Evolutionary conservation across 2,329 filamentous ascomycete genomes (phyloP), one percentile per base, ranked within the genome.

Genomic region (Paramyrothecium roridum): DNA sequence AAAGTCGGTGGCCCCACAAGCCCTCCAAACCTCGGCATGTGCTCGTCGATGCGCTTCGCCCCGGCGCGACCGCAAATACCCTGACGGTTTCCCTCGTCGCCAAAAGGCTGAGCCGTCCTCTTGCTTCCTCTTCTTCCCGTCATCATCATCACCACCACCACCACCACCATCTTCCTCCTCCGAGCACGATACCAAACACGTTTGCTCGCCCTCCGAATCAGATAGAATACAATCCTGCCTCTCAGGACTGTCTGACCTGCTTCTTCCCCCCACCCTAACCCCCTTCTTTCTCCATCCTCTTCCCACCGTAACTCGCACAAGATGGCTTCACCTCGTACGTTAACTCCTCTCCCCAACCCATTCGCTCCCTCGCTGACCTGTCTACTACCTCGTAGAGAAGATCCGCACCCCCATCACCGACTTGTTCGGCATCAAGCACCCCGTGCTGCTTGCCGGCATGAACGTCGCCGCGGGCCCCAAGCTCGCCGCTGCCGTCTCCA

Each of bases 351-450:
- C 40, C 30, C 23, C 43, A 53, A 49, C 56, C 40, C 48, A 48
- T 52, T 26, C 49, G 50, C 23, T 48, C 46, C 17, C 22, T 48
- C 20, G 46, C 46, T 48, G 20, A 48, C 22, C 20, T 22, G 22
- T 22, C 21, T 8, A 10, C 13, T 40, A 8, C 48, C 34, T 11
- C 47, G 46, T 60, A 74, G 72, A 74, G 70, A 66, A 74, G 80
- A 88, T 99, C 75, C 90, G 90, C 70, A 99, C 95, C 53, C 87
- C 90, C 63, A 81, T 93, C 68, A 99, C 95, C 65, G 93, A 98
- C 84, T 89, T 98, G 62, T 89, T 99, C 78, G 90, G 91, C 82
- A 98, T 99, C 84, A 91, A 96, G 74, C 95, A 99, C 78, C 95
- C 95, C 56, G 81, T 99, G 71, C 80, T 99, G 69, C 87, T 99